Evolutionary conservation across 176 grass and related monocot genomes (phyloP), one percentile per base, ranked within the genome.

Genomic region (Carex parvula): DNA sequence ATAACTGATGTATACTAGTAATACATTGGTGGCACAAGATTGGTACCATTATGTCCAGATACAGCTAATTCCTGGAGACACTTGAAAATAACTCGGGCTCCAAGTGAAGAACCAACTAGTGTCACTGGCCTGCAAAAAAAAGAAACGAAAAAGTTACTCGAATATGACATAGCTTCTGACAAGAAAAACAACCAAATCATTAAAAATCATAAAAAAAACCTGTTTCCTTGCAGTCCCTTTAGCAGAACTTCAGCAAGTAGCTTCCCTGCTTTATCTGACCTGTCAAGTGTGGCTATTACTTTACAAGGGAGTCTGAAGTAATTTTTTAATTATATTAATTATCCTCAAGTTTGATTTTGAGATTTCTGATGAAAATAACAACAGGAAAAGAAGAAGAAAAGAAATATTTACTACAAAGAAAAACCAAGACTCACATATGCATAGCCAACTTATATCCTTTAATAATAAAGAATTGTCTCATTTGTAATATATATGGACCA

Each of bases 211-310:
- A 85, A 78, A 85, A 78, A 85, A 69, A 67, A 94, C 93, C 91
- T 99, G 85, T 88, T 95, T 89, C 96, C 93, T 88, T 99, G 96
- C 87, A 90, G 91, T 78, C 96, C 96, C n/a, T 89, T 95, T 26
- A 94, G 65, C 61, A 99, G 52, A 62, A 95, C 91, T 60, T 94
- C 93, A 79, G 96, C 96, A 70, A 99, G 91, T 79, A 93, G 94
- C 85, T 88, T 99, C 48, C 96, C 96, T 59, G 93, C 89, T 87
- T 99, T 99, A 92, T 99, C 96, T 75, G 96, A 89, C 85, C 96
- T 98, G 84, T n/a, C 92, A 79, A 76, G 48, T 29, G 24, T 56
- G 48, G 24, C 14, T 76, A 13, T 56, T 56, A 55, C 5, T 77
- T 50, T 56, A 77, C 42, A 77, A 77, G 12, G 50, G 14, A 77